Base-by-base conservation (phyloP, 108 stramenopile genomes). In the Cyclotella baltica region DNA sequence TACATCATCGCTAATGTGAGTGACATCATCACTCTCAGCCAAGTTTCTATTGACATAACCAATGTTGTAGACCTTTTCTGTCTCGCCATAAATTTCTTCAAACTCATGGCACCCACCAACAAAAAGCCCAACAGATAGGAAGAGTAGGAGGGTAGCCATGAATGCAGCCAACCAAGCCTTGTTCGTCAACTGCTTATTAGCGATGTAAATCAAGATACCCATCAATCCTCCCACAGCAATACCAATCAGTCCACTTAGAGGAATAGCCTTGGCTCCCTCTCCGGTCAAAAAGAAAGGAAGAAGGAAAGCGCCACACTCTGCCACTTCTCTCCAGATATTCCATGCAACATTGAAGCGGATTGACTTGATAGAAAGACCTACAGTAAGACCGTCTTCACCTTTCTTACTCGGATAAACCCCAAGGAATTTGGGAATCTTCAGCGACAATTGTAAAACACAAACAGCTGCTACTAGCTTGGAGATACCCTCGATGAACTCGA, bases 241-340 rank as follows among this genome's bases (percentile, higher is more conserved):
- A 15, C 92, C 92, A 77, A 87, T 80, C 31, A 90, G 61, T 20
- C 89, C 92, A 47, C 81, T 84, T 31, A 93, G 77, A 25, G 92
- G 92, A 62, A 93, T 91, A 23, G 90, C 86, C 22, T 67, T 73
- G 16, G 88, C 77, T 23, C 77, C 80, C 43, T 87, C 86, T 25
- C 92, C 90, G 34, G 69, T 78, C 4, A 93, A 73, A 53, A 94
- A 89, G 75, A 87, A 92, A 13, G 93, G 93, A 56, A 94, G 89
- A 11, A 94, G 70, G 61, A 94, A 94, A 69, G 90, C 87, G n/a
- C 93, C 90, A 73, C 87, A 89, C 68, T 94, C 89, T 30, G 88
- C 89, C 46, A 94, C 87, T 72, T 94, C 93, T 57, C 93, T 77
- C 93, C 90, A 94, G 56, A 94, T 86, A 50, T 94, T 94, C 93